phyloP scores from a whole-genome alignment of 2,329 filamentous ascomycete genomes.

The Cryphonectria japonica region DNA sequence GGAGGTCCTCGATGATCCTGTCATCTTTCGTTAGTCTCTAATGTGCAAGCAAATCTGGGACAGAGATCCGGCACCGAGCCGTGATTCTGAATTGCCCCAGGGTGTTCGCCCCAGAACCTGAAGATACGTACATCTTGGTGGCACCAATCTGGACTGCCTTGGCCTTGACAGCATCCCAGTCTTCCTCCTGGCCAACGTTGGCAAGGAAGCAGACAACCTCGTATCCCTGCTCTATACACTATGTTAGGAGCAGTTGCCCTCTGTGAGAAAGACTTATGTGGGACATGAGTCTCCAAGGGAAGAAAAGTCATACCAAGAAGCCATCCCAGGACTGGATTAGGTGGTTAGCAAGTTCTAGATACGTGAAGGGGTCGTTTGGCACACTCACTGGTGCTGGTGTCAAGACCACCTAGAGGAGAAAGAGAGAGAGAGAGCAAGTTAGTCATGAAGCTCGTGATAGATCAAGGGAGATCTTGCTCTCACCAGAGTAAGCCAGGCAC shows the following conservation, averaged over 20 bases:
- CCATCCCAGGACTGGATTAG: slow-evolving; percentile 27
- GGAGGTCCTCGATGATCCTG: slow-evolving; percentile 63
- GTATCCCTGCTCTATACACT: slow-evolving; percentile 53
- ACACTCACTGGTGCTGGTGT: slow-evolving; percentile 31
- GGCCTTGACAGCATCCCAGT: slow-evolving; percentile 72
- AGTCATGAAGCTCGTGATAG: slow-evolving; percentile 5
- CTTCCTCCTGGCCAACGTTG: slow-evolving; percentile 77
- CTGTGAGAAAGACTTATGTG: background rate
- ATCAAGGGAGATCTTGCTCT: slow-evolving; percentile 4
- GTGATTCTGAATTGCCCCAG: slow-evolving; percentile 42
- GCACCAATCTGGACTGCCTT: slow-evolving; percentile 61
- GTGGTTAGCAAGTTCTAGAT: slow-evolving; percentile 11
- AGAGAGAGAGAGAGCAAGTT: background rate
- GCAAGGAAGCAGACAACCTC: slow-evolving; percentile 68
- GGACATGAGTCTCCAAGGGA: background rate
- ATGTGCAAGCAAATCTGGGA: slow-evolving; percentile 48
- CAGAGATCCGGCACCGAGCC: slow-evolving; percentile 26
- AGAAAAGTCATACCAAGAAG: slow-evolving; percentile 20
- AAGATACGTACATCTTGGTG: slow-evolving; percentile 31
- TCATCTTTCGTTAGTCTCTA: slow-evolving; percentile 44
- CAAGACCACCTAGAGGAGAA: slow-evolving; percentile 27
- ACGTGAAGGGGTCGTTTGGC: background rate
- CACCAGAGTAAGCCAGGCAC: slow-evolving; percentile 30
- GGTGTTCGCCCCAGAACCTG: slow-evolving; percentile 27
- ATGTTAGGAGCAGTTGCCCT: slow-evolving; percentile 1